These are phyloP conservation scores for Lepidopterella palustris DNA, from an alignment of 495 filamentous ascomycete species.

Conservation along the genomic window DNA sequence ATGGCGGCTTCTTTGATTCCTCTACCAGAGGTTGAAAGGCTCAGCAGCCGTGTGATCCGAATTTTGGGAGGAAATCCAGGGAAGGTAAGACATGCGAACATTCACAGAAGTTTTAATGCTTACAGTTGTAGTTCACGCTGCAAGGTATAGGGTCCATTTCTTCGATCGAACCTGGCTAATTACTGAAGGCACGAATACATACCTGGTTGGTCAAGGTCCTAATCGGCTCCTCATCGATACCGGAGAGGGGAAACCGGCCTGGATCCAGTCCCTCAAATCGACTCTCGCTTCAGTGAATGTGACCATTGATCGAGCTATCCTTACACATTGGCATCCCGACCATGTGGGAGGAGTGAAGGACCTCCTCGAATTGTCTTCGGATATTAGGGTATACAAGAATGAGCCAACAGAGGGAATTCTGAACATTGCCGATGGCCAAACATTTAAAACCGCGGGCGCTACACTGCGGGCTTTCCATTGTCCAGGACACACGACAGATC, in stretches of 20 bases:
- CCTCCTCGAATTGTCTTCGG: constrained; percentile 55
- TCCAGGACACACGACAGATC: constrained; percentile 83
- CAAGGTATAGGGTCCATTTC: constrained; percentile 27
- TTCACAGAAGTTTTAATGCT: not conserved
- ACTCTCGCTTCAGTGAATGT: constrained; percentile 61
- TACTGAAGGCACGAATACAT: constrained; percentile 38
- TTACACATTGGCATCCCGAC: constrained; percentile 91
- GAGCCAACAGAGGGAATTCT: constrained; percentile 35
- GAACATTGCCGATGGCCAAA: constrained; percentile 56
- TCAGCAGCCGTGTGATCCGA: constrained; percentile 35
- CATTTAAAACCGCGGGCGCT: constrained; percentile 67
- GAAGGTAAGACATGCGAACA: constrained; percentile 26
- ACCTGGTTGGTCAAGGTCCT: constrained; percentile 36
- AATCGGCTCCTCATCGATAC: constrained; percentile 37
- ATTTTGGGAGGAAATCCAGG: constrained; percentile 40
- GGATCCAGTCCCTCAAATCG: constrained; percentile 51
- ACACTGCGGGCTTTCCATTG: constrained; percentile 68
- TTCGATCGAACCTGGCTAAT: not conserved
- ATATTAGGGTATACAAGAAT: constrained; percentile 50
- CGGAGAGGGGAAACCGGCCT: constrained; percentile 40
- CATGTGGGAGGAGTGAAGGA: constrained; percentile 70
- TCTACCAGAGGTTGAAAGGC: constrained; percentile 32
- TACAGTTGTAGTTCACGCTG: constrained; percentile 33
- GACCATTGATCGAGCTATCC: constrained; percentile 54
- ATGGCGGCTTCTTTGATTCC: constrained; percentile 31